These are phyloP conservation scores for Schizochytrium sp. DNA, from an alignment of 108 stramenopile species.

Conservation along the genomic window DNA sequence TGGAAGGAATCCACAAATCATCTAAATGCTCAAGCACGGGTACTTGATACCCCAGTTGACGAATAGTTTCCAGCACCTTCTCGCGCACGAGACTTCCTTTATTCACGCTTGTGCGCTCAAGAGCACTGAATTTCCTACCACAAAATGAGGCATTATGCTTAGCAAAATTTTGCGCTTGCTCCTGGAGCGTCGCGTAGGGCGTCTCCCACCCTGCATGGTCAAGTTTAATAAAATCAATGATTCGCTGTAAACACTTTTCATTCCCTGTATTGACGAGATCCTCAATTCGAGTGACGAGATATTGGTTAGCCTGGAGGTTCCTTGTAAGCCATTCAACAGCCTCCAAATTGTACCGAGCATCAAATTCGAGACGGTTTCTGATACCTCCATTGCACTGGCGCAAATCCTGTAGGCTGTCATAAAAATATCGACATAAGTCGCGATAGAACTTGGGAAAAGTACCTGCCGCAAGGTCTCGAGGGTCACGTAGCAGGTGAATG, in stretches of 20 bases:
- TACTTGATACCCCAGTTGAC: neutral
- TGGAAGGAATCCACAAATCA: neutral
- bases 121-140: neutral
- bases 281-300: constrained; percentile 4
- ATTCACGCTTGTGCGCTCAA: neutral
- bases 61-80: neutral
- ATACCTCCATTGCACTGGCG: neutral
- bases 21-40: neutral
- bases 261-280: constrained; percentile 3
- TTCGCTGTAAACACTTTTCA: neutral
- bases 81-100: neutral
- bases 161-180: neutral
- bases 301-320: neutral
- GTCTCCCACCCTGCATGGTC: neutral
- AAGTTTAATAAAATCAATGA: neutral
- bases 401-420: neutral
- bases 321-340: neutral
- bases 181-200: neutral
- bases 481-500: constrained; percentile 41
- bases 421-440: neutral
- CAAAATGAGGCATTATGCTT: neutral
- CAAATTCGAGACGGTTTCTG: neutral
- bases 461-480: constrained; percentile 40
- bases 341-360: constrained; percentile 17
- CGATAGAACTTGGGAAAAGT: neutral